Evolutionary conservation across 768 basidiomycete genomes (phyloP), one percentile per base, ranked within the genome.

Genomic region (Naematelia encephala): DNA sequence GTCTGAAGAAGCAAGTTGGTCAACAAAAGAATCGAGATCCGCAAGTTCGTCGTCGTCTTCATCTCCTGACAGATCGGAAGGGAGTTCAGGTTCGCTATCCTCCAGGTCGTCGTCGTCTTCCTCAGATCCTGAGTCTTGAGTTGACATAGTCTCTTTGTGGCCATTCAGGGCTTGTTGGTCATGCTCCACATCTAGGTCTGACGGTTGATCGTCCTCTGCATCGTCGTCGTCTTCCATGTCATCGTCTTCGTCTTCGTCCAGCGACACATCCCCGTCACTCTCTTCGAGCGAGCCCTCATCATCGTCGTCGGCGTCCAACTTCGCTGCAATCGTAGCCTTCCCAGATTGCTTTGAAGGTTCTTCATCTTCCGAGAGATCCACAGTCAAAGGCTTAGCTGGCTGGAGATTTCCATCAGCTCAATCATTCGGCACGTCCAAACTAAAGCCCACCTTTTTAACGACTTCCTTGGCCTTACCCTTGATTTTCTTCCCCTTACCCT

Each of bases 1-100:
- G 12, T 83, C 74, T 2, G 79, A 73, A 4, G 84, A 75, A 59
- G 86, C 85, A 49, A 94, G 83, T 14, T 77, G 81, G 0, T 86
- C 83, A 47, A 96, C 84, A 67, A 90, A 90, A 14, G 78, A 80
- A 58, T 86, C 84, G 1, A 97, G 84, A 39, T 84, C 82, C 21
- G 85, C 84, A 8, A 91, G 80, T 0, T 86, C 77, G 2, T 56
- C 57, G 14, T 57, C 69, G 8, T 71, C 70, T 27, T 74, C 72
- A 4, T 64, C 68, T 19, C 73, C 72, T 13, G 67, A 72, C 5
- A 69, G 54, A 27, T 66, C 67, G 2, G 64, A 70, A 4, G 68
- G 69, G 26, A 67, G 65, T 23, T 72, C 75, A 10, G 66, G 66
- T 8, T 68, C 64, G 30, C 59, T 56, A 4, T 64, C 67, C n/a